Conservation (phyloP, 371 early-diverging fungal species). For the Neoconidiobolus thromboides region DNA sequence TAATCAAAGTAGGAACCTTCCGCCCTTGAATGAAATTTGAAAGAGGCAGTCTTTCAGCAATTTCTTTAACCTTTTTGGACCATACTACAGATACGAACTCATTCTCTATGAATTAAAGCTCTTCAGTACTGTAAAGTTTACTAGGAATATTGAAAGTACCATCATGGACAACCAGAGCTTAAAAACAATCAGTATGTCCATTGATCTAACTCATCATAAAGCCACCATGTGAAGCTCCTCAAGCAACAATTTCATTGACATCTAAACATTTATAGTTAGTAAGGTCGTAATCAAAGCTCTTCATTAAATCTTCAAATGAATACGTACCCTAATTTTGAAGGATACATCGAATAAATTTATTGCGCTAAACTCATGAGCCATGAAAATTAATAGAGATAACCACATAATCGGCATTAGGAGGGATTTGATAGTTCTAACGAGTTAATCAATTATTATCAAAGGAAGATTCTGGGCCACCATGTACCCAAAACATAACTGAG, state of each 20-base stretch:
- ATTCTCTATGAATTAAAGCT: constrained; percentile 57
- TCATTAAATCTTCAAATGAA: constrained; percentile 53
- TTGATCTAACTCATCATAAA: constrained; percentile 59
- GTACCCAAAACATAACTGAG: constrained; percentile 63
- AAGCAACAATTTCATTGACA: constrained; percentile 30
- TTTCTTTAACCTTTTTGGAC: constrained; percentile 26
- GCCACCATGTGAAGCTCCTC: constrained; percentile 71
- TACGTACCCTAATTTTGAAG: constrained; percentile 55
- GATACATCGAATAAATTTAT: constrained; percentile 52
- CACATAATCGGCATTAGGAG: constrained; percentile 52
- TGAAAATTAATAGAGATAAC: constrained; percentile 54
- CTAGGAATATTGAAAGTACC: constrained; percentile 48
- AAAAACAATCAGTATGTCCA: constrained; percentile 44
- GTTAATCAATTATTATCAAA: neutral
- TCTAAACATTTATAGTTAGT: constrained; percentile 37
- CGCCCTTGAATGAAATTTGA: constrained; percentile 44
- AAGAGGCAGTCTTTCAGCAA: constrained; percentile 29
- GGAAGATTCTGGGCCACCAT: constrained; percentile 24
- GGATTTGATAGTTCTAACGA: constrained; percentile 42
- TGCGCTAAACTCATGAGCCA: constrained; percentile 68
- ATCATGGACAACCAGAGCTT: constrained; percentile 61
- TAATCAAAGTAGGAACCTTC: constrained; percentile 62
- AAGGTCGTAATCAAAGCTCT: constrained; percentile 44
- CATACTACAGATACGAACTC: constrained; percentile 35
- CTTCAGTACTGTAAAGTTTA: constrained; percentile 55